phyloP scores from a whole-genome alignment of 2,329 filamentous ascomycete genomes.

The Aspergillus calidoustus region DNA sequence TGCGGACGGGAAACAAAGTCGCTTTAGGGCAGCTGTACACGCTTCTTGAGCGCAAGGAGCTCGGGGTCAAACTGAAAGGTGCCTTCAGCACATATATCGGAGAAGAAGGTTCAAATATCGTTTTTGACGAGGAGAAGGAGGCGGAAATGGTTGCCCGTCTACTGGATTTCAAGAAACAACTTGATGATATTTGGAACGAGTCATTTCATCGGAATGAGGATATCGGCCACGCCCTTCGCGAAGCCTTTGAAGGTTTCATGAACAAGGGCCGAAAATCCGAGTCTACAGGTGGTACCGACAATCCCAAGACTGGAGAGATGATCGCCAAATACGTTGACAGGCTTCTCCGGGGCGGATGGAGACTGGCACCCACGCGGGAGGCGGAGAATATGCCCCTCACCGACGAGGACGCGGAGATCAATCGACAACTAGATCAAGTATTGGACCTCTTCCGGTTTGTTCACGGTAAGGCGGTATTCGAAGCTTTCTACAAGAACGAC shows the following conservation, averaged over 20 bases:
- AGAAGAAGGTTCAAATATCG: slow-evolving; percentile 73
- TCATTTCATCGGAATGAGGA: slow-evolving; percentile 79
- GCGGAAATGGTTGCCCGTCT: slow-evolving; percentile 86
- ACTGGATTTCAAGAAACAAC: slow-evolving; percentile 75
- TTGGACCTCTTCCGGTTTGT: slow-evolving; percentile 96
- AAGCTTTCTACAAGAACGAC: slow-evolving; percentile 99
- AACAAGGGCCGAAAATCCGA: slow-evolving; percentile 79
- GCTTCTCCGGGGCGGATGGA: slow-evolving; percentile 83
- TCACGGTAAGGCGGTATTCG: slow-evolving; percentile 95
- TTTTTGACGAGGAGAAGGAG: slow-evolving; percentile 76
- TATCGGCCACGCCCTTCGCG: slow-evolving; percentile 77
- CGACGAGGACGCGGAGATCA: slow-evolving; percentile 90
- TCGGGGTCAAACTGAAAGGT: slow-evolving; percentile 70
- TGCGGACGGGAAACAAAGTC: slow-evolving; percentile 70
- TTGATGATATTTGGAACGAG: slow-evolving; percentile 76
- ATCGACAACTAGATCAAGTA: slow-evolving; percentile 88
- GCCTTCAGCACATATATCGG: slow-evolving; percentile 83
- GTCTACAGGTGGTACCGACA: slow-evolving; percentile 76
- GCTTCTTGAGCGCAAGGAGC: slow-evolving; percentile 71
- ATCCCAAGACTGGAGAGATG: slow-evolving; percentile 96
- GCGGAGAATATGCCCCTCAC: slow-evolving; percentile 60
- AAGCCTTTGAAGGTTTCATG: slow-evolving; percentile 88
- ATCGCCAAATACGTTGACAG: slow-evolving; percentile 96
- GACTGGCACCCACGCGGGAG: slow-evolving; percentile 63
- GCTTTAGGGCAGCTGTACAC: slow-evolving; percentile 78